Base-by-base conservation (phyloP, 208 protist genomes). In the Acanthamoeba sp. region DNA sequence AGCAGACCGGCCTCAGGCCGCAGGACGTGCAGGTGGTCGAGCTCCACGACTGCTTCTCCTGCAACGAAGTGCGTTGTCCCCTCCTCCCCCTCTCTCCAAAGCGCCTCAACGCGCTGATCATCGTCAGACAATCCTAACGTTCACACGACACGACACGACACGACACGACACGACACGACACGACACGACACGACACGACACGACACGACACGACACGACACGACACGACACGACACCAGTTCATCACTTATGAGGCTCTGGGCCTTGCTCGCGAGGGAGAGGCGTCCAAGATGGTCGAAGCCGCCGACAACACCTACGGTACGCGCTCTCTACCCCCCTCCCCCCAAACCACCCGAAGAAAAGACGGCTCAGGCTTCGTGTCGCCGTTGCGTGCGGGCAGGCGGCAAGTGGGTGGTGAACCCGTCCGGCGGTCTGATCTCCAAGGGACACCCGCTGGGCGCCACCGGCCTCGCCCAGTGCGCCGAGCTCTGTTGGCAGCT, bases 31-130 rank as follows among this genome's bases (percentile, higher is more conserved):
- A 96, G 38, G 95, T 96, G 7, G 71, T 96, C 20, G 95, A 96
- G 90, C 84, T 96, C 20, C 95, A 96, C 94, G 95, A 96, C 71
- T 96, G 95, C 80, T 96, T 96, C 93, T 93, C 94, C 10, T 95
- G 94, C 48, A 96, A 96, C 73, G 95, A 96, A 93, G 94, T 96
- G 94, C 95, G 18, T 59, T 2, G 4, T 88, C 80, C 76, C 42
- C 42, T 10, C 18, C 45, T 59, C 42, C 48, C 71, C 22, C 6
- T 87, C 59, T 92, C 3, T 92, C 36, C 0, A 10, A 16, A 2
- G 27, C 78, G 0, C 36, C 27, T 48, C 52, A n/a, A n/a, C n/a
- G n/a, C n/a, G n/a, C n/a, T n/a, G n/a, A n/a, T n/a, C n/a, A n/a
- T n/a, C n/a, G n/a, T n/a, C n/a, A n/a, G n/a, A n/a, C n/a, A n/a